Evolutionary conservation across 352 stramenopile genomes (phyloP).

Genomic region (Globisporangium parvum): DNA sequence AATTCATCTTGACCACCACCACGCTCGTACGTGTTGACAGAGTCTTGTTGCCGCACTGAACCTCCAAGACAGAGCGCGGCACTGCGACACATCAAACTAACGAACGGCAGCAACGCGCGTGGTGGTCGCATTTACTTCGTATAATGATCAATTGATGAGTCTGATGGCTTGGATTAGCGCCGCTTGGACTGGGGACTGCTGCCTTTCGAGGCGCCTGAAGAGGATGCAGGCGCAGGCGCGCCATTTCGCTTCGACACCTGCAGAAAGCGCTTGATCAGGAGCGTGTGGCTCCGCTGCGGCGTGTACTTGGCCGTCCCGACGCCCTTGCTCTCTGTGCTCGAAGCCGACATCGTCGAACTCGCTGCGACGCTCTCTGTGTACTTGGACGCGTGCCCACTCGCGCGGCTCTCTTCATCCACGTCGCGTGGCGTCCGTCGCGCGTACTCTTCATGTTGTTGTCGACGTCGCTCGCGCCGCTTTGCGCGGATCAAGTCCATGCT

Average conservation of each 20-base stretch:
- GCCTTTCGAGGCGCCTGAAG: neutral
- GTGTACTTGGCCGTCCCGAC: conserved; percentile 55
- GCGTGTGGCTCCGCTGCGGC: conserved; percentile 38
- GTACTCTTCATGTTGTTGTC: conserved; percentile 7
- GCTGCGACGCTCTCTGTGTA: conserved; percentile 26
- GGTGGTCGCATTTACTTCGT: no score
- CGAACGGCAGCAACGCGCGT: no score
- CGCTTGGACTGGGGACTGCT: conserved; percentile 3
- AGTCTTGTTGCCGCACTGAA: no score
- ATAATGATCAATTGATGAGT: no score
- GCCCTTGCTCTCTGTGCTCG: conserved; percentile 12
- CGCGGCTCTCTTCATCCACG: conserved; percentile 15
- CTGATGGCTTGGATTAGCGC: no score
- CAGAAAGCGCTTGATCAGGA: conserved; percentile 55
- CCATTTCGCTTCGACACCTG: conserved; percentile 23
- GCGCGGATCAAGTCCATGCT: conserved; percentile 9
- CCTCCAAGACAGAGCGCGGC: no score
- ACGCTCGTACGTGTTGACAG: no score
- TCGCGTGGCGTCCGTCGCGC: neutral
- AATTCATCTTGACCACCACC: no score
- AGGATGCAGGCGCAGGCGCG: neutral
- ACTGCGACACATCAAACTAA: no score
- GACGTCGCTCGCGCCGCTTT: conserved; percentile 4
- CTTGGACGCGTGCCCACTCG: conserved; percentile 12
- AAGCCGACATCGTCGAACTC: conserved; percentile 17